A percentile compares a stretch with the other conserved stretches of the same genome.
These are phyloP conservation scores for Dictyostelium brefeldianum DNA, from an alignment of 78 protist genomes.

Conservation along the genomic window DNA sequence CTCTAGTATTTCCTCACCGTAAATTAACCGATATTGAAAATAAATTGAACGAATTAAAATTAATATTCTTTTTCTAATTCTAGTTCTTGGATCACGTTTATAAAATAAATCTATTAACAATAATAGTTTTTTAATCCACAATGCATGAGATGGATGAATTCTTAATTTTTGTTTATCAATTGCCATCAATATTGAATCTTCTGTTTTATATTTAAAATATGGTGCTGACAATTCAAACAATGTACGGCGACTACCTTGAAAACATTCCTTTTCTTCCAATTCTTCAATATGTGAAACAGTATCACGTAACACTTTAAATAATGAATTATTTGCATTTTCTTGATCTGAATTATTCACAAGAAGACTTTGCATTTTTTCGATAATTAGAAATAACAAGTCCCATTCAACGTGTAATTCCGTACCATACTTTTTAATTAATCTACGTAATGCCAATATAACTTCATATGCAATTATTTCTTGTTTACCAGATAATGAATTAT, in stretches of 20 bases:
- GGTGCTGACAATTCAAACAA: constrained; percentile 18
- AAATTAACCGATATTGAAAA: constrained; percentile 8
- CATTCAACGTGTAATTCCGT: constrained; percentile 73
- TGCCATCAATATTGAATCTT: constrained; percentile 16
- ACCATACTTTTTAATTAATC: constrained; percentile 80
- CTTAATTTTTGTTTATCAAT: constrained; percentile 10
- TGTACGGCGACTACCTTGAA: constrained; percentile 30
- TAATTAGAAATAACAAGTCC: constrained; percentile 64
- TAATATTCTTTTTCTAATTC: constrained; percentile 29
- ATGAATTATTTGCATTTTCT: constrained; percentile 23
- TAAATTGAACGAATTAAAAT: constrained; percentile 19
- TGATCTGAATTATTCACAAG: neutral
- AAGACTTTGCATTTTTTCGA: constrained; percentile 27
- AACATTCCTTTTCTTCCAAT: constrained; percentile 29
- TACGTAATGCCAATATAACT: constrained; percentile 65
- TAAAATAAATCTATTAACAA: constrained; percentile 33
- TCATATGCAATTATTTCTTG: constrained; percentile 80
- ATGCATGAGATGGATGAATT: constrained; percentile 71
- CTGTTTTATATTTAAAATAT: constrained; percentile 47
- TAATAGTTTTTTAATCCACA: constrained; percentile 47
- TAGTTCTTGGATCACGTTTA: constrained; percentile 37
- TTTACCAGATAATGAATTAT: constrained; percentile 53
- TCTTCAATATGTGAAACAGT: constrained; percentile 46
- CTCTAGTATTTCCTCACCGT: constrained; percentile 68
- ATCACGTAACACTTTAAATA: constrained; percentile 60